Base-by-base conservation (phyloP, 2,329 filamentous ascomycete genomes). In the Gaeumannomyces tritici region DNA sequence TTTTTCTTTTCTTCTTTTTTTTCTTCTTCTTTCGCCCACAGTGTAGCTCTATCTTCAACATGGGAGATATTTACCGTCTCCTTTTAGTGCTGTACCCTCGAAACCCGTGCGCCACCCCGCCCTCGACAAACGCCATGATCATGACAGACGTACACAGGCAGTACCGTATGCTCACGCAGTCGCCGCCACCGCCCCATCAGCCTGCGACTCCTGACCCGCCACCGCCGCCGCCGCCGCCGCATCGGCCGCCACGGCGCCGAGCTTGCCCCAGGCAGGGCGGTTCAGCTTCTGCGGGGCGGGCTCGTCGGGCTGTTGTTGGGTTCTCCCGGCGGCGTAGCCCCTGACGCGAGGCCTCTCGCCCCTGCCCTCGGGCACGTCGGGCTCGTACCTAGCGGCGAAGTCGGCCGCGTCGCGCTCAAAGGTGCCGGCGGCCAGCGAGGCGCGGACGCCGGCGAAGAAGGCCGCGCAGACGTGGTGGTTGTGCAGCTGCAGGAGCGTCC, bases 401-500 rank as follows among this genome's bases (percentile, higher is more conserved):
- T 64, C 67, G 6, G 70, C 67, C 33, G 70, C 73, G 31, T 73
- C 75, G 4, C 77, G 77, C 61, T 85, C 83, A 69, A 97, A 97
- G 0, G 88, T 24, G 76, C 83, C 66, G 8, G 76, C 80, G 0
- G 73, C 72, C 21, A 98, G 87, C 62, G 85, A 86, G 1, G 74
- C 71, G 26, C 93, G 85, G 8, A 96, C 79, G 0, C 80, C 83
- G 0, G 77, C 73, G 73, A 98, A 96, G 77, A 98, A 96, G 0
- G 76, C 69, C 57, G 84, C 81, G 61, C 96, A 74, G 9, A 89
- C 76, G 64, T 87, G 81, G 72, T 96, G 87, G 72, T 99, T 99
- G 76, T 99, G 95, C 4, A 96, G 82, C 73, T 98, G 93, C 9
- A 99, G 80, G 9, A 99, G 80, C 0, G 89, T 90, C 95, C 95